Percentiles rank a stretch among this genome's conserved stretches.
These are phyloP conservation scores for Claviceps monticola DNA, from an alignment of 2,329 filamentous ascomycete species.

Conservation along the genomic window DNA sequence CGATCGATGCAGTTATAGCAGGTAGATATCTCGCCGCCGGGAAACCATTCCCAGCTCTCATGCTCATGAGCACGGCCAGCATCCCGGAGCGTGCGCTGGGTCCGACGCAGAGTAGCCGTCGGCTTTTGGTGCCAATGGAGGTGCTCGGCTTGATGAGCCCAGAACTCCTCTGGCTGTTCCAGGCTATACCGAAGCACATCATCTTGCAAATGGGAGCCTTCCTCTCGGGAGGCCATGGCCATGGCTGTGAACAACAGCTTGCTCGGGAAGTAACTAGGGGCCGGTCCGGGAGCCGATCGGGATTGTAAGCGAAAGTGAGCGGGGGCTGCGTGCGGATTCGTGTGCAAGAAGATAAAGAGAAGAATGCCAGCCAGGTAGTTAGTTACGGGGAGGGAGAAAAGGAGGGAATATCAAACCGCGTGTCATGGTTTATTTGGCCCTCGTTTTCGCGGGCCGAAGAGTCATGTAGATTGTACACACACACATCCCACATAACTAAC, in stretches of 20 bases:
- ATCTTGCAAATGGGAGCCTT: conserved; percentile 28
- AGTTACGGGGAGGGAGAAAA: too few relatives aligned
- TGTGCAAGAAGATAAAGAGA: too few relatives aligned
- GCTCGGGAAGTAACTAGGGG: neutral
- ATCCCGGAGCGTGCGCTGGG: conserved; percentile 47
- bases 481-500: too few relatives aligned
- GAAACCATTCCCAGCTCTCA: conserved; percentile 80
- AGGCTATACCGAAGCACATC: conserved; percentile 44
- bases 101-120: conserved; percentile 41
- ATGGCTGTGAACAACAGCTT: neutral
- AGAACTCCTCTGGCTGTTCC: conserved; percentile 57
- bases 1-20: conserved; percentile 86
- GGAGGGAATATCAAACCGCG: too few relatives aligned
- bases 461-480: too few relatives aligned
- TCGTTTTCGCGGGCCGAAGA: too few relatives aligned
- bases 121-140: conserved; percentile 74
- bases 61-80: conserved; percentile 55
- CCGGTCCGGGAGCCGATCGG: neutral
- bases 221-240: conserved; percentile 6
- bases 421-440: too few relatives aligned
- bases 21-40: conserved; percentile 76
- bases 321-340: too few relatives aligned
- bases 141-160: conserved; percentile 58
- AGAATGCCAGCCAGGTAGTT: too few relatives aligned
- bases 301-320: too few relatives aligned